Conservation (phyloP, 352 stramenopile genomes). For the Nothophytophthora sp. region DNA sequence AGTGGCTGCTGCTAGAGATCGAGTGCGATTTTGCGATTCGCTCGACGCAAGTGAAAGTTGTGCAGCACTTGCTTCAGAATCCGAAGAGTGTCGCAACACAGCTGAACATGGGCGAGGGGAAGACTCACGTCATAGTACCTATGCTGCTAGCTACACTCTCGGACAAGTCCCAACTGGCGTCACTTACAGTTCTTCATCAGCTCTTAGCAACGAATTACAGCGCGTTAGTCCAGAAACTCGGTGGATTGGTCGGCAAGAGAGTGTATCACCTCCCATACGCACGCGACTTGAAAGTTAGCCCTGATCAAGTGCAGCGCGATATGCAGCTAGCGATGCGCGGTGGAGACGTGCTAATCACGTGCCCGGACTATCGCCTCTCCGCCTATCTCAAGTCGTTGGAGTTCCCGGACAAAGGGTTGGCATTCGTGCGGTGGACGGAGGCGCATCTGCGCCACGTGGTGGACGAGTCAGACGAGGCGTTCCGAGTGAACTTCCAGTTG, state of each 20-base stretch:
- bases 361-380: neutral
- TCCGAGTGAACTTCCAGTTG: neutral
- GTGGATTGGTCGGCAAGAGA: neutral
- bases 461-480: neutral
- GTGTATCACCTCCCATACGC: neutral
- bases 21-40: conserved; percentile 60
- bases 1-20: conserved; percentile 74
- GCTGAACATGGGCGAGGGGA: conserved; percentile 72
- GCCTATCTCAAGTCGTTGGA: neutral
- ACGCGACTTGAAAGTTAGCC: neutral
- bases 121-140: conserved; percentile 70
- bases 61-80: conserved; percentile 52
- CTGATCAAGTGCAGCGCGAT: neutral
- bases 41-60: conserved; percentile 54
- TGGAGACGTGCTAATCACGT: neutral
- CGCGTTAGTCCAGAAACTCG: neutral
- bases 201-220: neutral
- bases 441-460: neutral
- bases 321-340: neutral
- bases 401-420: neutral
- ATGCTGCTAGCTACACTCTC: conserved; percentile 40
- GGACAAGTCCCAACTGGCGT: neutral
- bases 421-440: neutral
- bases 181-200: neutral
- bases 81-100: conserved; percentile 45